Evolutionary conservation across 2,329 filamentous ascomycete genomes (phyloP), one percentile per base, ranked within the genome.

Genomic region (Coniosporium tulheliwenetii): DNA sequence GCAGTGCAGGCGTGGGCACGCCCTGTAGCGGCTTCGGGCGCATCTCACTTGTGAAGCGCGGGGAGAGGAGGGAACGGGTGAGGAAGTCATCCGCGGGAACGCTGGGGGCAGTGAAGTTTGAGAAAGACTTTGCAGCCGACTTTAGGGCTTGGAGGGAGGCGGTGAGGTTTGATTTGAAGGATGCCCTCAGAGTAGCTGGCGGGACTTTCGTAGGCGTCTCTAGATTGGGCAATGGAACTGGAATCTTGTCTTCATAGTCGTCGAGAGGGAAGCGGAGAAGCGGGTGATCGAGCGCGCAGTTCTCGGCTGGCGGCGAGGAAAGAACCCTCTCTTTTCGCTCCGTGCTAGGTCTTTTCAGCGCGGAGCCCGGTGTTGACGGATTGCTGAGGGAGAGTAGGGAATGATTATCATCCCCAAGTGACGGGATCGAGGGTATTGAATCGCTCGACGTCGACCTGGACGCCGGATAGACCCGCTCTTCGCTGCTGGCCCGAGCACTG

Each of bases 101-200:
- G 12, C 61, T 60, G 32, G 59, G 60, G 15, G 69, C 66, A 12
- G 70, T 66, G 47, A 77, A 71, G 39, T 73, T 73, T 5, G 74
- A 75, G 36, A 79, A 71, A 0, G 71, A 73, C 42, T 70, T 73
- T 9, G 74, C 74, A 0, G 73, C 73, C 5, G 71, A 71, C 55
- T 73, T 77, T 39, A 79, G 65, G 3, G 71, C 73, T 44, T 74
- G 70, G 14, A 79, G 55, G 0, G 75, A 79, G 2, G 73, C 71
- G 0, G 75, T 79, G 36, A 79, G 60, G 44, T 79, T 79, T 0
- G 75, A 79, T 45, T 73, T 77, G 59, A 79, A 73, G 1, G 66
- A 69, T 13, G 61, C 62, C 39, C 60, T 60, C 4, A 65, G 46
- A 41, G 66, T 65, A 36, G 65, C 63, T 26, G 58, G 50, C 15